Percentiles rank a stretch among this genome's conserved stretches.
Conservation (phyloP, 768 basidiomycete genomes). For the Kwoniella shandongensis region DNA sequence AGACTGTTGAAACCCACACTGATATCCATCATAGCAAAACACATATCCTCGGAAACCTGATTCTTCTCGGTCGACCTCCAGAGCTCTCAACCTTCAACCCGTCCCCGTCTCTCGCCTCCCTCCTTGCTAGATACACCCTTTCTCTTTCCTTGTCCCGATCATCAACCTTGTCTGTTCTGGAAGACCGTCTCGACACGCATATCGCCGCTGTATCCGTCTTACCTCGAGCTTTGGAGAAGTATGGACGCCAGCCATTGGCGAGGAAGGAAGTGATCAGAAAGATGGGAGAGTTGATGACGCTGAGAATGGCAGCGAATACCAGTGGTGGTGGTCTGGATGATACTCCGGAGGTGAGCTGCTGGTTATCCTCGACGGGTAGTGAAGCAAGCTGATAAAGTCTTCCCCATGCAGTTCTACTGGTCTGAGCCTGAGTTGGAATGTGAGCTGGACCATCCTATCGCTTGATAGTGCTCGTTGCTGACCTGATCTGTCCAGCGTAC, state of each 20-base stretch:
- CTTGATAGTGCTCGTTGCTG: background rate
- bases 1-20: slow-evolving; percentile 9
- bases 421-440: slow-evolving; percentile 85
- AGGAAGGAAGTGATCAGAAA: slow-evolving; percentile 85
- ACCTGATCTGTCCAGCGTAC: slow-evolving; percentile 59
- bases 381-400: too few relatives aligned
- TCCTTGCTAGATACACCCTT: slow-evolving; percentile 84
- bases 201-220: slow-evolving; percentile 77
- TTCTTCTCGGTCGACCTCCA: slow-evolving; percentile 74
- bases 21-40: slow-evolving; percentile 62
- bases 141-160: slow-evolving; percentile 89
- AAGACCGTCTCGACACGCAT: slow-evolving; percentile 77
- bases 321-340: slow-evolving; percentile 52
- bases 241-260: slow-evolving; percentile 78
- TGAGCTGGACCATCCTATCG: slow-evolving; percentile 53
- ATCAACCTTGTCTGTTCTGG: slow-evolving; percentile 81
- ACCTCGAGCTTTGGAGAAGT: slow-evolving; percentile 71
- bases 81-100: slow-evolving; percentile 61
- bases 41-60: slow-evolving; percentile 84
- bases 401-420: slow-evolving; percentile 89
- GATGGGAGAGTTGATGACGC: slow-evolving; percentile 84
- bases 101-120: slow-evolving; percentile 63
- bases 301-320: slow-evolving; percentile 87
- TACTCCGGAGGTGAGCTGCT: slow-evolving; percentile 51
- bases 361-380: too few relatives aligned